Base-by-base conservation (phyloP, 2,329 filamentous ascomycete species). In the Sphaerulina musiva region DNA sequence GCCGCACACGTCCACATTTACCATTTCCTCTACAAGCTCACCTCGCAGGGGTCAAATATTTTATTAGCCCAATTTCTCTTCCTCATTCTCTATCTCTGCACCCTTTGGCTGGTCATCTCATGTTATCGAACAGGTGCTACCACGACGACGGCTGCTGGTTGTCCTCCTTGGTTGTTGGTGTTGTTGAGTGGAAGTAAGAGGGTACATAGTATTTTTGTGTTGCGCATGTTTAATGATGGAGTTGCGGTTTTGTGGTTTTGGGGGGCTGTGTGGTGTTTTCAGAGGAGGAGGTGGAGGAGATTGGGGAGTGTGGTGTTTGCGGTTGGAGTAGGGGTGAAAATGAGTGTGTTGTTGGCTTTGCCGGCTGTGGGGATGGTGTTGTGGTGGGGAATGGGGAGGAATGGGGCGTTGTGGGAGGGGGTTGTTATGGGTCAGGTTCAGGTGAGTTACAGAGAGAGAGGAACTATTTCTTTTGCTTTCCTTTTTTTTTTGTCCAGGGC, bases 151-250 rank as follows among this genome's bases (percentile, higher is more conserved):
- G 82, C 14, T 17, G 14, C 14, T 17, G 14, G 83, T 72, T 87
- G 86, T 12, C 92, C 93, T 7, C 89, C 89, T 0, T 97, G 95
- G 71, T 77, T 97, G 53, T 85, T 95, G 58, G 85, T 89, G 0
- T 78, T 97, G 55, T 79, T 98, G 47, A 80, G 95, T 50, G 74
- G 95, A 44, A 96, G 91, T 52, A 97, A 97, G 72, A 82, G 93
- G 36, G 75, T 97, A 26, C 93, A 98, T 71, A 95, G 89, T 70
- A 86, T 98, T 63, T 98, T 93, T 67, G 74, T 98, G 62, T 79
- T 98, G 52, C 83, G 93, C 42, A 85, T 92, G 66, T 98, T 98
- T 78, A 98, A 98, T 72, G 93, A 98, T 73, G 89, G 90, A 63
- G 87, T 95, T 68, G 91, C 91, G 14, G 82, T 86, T 3, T 78